Evolutionary conservation across 345 rosid genomes (phyloP), one percentile per base, ranked within the genome.

Genomic region (Heritiera fomes): DNA sequence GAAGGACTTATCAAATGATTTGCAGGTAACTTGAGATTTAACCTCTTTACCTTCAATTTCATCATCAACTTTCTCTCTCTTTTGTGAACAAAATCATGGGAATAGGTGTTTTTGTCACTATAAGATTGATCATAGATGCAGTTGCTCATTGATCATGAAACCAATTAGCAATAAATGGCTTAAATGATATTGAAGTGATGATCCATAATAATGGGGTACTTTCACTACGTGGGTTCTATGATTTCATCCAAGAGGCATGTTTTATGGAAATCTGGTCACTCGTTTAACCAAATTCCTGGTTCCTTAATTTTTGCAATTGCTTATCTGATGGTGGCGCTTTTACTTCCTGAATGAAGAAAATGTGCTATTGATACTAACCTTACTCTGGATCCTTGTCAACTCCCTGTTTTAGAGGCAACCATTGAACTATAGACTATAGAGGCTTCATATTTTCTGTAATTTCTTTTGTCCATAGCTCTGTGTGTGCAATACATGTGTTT

Each of bases 1-100:
- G 85, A 95, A 92, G 84, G 99, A 91, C 88, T 85, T 93, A 78
- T 93, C 98, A 61, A 84, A 87, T 81, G 99, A 92, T 85, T 83
- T 95, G 83, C 96, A 93, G 97, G 99, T 95, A 83, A 81, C 32
- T 60, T 77, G 34, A 76, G 67, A 55, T 66, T 74, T 65, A 34
- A 60, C 68, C 40, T 59, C 65, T n/a, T 72, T 34, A 30, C 45
- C 61, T 71, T 71, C 43, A 67, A n/a, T 43, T 20, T 43, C 14
- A 10, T 67, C 14, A n/a, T 17, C 30, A n/a, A 9, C 53, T 45
- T 8, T 30, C 23, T 67, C 28, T 34, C 32, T 8, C 46, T 20
- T 32, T 67, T 13, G 23, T 23, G 43, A 10, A 32, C 18, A 45
- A 60, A 75, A 70, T 28, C 45, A 34, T 43, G 62, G 73, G 55